Evolutionary conservation across 306 rosid genomes (phyloP), one percentile per base, ranked within the genome.

Genomic region (Quercus agrifolia): DNA sequence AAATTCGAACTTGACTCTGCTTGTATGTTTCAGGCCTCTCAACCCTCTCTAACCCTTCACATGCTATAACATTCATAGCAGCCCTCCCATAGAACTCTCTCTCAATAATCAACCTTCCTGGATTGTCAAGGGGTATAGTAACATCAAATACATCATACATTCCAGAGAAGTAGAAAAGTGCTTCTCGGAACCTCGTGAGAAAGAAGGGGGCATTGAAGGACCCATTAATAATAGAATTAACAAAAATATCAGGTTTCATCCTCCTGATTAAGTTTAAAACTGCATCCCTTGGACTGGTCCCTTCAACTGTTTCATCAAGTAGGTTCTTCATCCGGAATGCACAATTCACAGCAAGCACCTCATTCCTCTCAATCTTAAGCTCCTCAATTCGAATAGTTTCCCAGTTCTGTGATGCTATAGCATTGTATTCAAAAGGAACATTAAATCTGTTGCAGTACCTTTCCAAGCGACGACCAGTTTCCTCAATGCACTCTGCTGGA

Each of bases 401-500:
- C 74, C 74, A 70, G 1, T 11, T 46, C 0, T 14, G n/a, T 70
- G 74, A 70, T 4, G 74, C 31, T 46, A 70, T 10, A 30, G 35
- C 93, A 61, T 86, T 81, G 79, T 83, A 93, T 81, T 89, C 87
- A 67, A 93, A 93, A 35, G 97, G 91, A 63, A 93, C 93, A 17
- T 85, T 75, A 74, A 91, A 91, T 5, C 90, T 91, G 77, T 84
- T 41, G 17, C 52, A 67, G 5, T 67, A 67, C 72, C 4, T 93
- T 20, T 81, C 89, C 54, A 93, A 83, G 70, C 90, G 95, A 19
- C 87, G 88, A 5, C 98, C 97, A 7, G 91, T 93, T 77, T 90
- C 95, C 82, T 87, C 91, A 3, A 90, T 81, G 75, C 89, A 79
- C 54, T 90, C 95, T 0, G 91, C 71, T 0, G 95, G 98, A 21